phyloP scores from a whole-genome alignment of 1,139 yeast genomes.

The Torulaspora pretoriensis region DNA sequence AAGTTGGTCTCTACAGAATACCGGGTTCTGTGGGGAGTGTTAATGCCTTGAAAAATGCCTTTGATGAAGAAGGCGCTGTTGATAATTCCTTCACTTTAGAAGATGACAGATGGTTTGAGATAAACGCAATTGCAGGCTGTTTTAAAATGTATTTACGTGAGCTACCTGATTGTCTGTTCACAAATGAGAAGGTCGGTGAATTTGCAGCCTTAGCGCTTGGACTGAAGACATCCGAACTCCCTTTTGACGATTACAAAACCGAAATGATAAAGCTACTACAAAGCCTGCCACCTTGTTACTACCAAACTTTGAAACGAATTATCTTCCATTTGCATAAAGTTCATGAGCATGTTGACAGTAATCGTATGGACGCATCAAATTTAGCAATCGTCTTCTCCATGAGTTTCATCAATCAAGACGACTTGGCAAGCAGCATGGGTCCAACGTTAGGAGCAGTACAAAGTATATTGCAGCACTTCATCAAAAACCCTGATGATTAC shows the following conservation, averaged over 20 bases:
- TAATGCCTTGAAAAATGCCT: conserved; percentile 60
- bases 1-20: conserved; percentile 87
- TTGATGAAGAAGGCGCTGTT: conserved; percentile 63
- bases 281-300: conserved; percentile 59
- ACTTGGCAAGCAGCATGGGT: conserved; percentile 41
- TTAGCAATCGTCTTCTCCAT: conserved; percentile 72
- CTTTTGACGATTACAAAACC: conserved; percentile 20
- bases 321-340: conserved; percentile 65
- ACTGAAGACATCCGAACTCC: conserved; percentile 29
- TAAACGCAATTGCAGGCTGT: conserved; percentile 86
- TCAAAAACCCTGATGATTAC: conserved; percentile 35
- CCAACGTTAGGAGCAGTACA: conserved; percentile 43
- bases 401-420: conserved; percentile 48
- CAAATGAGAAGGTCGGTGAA: conserved; percentile 52
- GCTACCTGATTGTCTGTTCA: conserved; percentile 79
- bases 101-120: conserved; percentile 69
- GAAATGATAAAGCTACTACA: conserved; percentile 43
- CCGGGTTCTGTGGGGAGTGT: conserved; percentile 85
- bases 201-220: conserved; percentile 43
- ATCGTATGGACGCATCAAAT: conserved; percentile 77
- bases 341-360: conserved; percentile 53
- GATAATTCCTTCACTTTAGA: conserved; percentile 51
- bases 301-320: conserved; percentile 60
- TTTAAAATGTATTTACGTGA: conserved; percentile 83
- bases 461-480: conserved; percentile 38